Base-by-base conservation (phyloP, 2,329 filamentous ascomycete genomes). In the Nannizziopsis arthrosporioides region DNA sequence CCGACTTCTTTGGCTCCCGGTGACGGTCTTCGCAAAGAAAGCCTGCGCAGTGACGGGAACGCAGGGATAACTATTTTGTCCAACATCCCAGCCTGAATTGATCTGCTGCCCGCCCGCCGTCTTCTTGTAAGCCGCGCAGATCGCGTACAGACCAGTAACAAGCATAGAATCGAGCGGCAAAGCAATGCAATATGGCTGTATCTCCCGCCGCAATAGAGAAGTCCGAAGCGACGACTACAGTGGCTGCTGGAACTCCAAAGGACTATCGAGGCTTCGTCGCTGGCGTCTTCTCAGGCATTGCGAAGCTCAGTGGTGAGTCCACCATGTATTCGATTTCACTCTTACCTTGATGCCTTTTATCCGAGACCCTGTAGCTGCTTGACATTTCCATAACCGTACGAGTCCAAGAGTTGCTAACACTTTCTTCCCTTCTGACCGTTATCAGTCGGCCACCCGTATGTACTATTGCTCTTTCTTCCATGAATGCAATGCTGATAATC, bases 251-350 rank as follows among this genome's bases (percentile, higher is more conserved):
- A 9, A 38, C 32, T 22, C 34, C 39, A 51, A 64, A 61, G 56
- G 82, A 85, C 63, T 96, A 95, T 73, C 89, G 86, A 60, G 92
- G 90, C n/a, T 98, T 96, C 63, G 86, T 95, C 22, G 92, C 86
- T 0, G 92, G 92, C n/a, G 80, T 95, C 5, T 95, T 95, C 63
- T 94, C 86, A 34, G 92, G 92, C 18, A 83, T 96, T 60, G 82
- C 89, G 50, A 96, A 96, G 70, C 71, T 95, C 50, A 80, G 78
- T 59, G 86, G 87, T 90, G 67, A 57, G 76, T 68, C 17, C 30
- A 45, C 30, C 30, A 19, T 18, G 6, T 15, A 35, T 6, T 27
- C 30, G 36, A 11, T 15, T 19, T 9, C 17, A 30, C 3, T 27
- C 22, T 3, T 7, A 27, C 22, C 22, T 4, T 7, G 7, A 27